Percentiles rank a stretch among this genome's conserved stretches.
These are phyloP conservation scores for Pterulicium gracile DNA, from an alignment of 1,284 basidiomycete species.

Conservation along the genomic window DNA sequence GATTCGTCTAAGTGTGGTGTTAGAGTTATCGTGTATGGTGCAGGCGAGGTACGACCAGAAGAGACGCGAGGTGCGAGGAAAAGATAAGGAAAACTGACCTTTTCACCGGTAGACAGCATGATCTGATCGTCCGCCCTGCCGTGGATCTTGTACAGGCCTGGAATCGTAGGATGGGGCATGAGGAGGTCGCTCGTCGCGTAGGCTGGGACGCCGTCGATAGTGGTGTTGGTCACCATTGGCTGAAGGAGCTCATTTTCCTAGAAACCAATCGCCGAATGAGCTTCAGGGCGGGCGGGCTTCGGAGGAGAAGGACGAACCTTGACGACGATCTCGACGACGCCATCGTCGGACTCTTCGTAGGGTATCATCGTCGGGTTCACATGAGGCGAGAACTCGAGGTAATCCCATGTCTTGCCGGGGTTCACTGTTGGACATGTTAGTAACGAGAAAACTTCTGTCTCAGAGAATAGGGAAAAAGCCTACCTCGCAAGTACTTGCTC, in stretches of 20 bases:
- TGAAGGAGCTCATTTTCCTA: slow-evolving; percentile 9
- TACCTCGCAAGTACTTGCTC: background rate
- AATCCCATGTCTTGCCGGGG: background rate
- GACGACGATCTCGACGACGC: background rate
- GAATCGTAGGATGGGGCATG: slow-evolving; percentile 31
- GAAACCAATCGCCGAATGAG: background rate
- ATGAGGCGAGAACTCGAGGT: background rate
- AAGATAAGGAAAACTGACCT: slow-evolving; percentile 20
- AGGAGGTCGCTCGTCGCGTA: slow-evolving; percentile 31
- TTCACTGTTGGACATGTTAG: background rate
- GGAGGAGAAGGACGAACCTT: slow-evolving; percentile 7
- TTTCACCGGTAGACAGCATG: slow-evolving; percentile 39
- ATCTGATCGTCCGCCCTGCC: slow-evolving; percentile 43
- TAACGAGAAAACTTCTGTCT: too few relatives aligned
- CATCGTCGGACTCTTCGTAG: background rate
- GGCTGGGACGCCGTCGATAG: slow-evolving; percentile 14
- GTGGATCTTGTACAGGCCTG: slow-evolving; percentile 29
- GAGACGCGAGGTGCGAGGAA: slow-evolving; percentile 3
- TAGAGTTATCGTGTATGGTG: too few relatives aligned
- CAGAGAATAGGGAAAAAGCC: too few relatives aligned
- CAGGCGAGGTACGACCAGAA: background rate
- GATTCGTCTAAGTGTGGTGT: slow-evolving; percentile 25
- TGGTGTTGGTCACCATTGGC: slow-evolving; percentile 12
- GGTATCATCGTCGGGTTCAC: background rate
- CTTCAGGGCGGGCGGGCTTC: background rate